Percentiles rank a stretch among this genome's conserved stretches.
Evolutionary conservation across 2,329 filamentous ascomycete genomes (phyloP).

Genomic region (Trichoderma semiorbis): DNA sequence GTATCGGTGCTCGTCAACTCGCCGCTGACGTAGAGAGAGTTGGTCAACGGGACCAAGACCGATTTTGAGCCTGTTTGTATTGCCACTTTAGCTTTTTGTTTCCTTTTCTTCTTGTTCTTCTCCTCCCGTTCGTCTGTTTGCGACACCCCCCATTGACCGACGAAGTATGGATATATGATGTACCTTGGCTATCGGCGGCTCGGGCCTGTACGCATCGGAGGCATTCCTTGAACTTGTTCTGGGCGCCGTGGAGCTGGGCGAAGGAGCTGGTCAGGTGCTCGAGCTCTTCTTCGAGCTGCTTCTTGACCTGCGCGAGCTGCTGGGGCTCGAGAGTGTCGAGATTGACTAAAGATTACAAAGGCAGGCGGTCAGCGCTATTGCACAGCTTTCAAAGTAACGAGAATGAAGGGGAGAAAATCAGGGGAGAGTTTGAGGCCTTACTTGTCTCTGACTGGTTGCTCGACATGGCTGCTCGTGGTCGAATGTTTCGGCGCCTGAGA

Average conservation of each 20-base stretch:
- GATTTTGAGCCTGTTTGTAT: conserved; percentile 39
- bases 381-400: neutral
- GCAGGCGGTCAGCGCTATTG: neutral
- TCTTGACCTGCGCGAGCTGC: conserved; percentile 88
- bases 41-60: conserved; percentile 90
- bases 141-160: neutral
- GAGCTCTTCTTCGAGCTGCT: conserved; percentile 93
- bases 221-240: conserved; percentile 89
- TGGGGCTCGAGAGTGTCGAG: conserved; percentile 75
- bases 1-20: conserved; percentile 69
- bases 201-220: conserved; percentile 65
- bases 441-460: conserved; percentile 35
- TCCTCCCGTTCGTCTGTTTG: neutral
- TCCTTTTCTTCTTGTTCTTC: neutral
- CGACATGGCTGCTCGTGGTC: conserved; percentile 28
- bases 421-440: conserved; percentile 17
- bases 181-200: conserved; percentile 32
- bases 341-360: conserved; percentile 43
- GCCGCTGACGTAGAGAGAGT: conserved; percentile 89
- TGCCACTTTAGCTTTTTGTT: neutral
- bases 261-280: conserved; percentile 91
- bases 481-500: neutral
- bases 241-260: conserved; percentile 82
- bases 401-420: neutral
- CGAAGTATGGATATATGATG: neutral